phyloP scores from a whole-genome alignment of 2,329 filamentous ascomycete species.

The Pseudovirgaria hyperparasitica region DNA sequence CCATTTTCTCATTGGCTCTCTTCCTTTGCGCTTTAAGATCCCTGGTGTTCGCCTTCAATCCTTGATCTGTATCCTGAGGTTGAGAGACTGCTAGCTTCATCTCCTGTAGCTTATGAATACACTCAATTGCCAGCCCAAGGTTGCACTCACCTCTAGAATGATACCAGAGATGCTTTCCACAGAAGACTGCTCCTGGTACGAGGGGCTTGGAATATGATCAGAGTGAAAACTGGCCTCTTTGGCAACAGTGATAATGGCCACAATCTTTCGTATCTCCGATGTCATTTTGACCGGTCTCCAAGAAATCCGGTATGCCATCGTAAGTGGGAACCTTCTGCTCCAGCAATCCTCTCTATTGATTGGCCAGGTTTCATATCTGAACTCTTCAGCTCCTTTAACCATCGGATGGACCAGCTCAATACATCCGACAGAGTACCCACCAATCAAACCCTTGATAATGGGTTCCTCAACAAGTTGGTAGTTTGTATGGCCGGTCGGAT shows the following conservation, averaged over 20 bases:
- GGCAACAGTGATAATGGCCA: slow-evolving; percentile 1
- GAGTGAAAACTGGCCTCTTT: not conserved
- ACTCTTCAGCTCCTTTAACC: slow-evolving; percentile 1
- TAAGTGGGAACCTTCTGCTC: slow-evolving; percentile 1
- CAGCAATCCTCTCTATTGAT: not conserved
- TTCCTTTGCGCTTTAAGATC: not conserved
- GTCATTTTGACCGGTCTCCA: slow-evolving; percentile 1
- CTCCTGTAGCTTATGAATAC: slow-evolving; percentile 1
- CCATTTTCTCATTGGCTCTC: not conserved
- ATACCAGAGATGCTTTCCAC: not conserved
- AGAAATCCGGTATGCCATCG: not conserved
- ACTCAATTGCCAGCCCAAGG: too few species aligned
- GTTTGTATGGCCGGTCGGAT: slow-evolving; percentile 1
- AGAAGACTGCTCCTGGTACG: too few species aligned
- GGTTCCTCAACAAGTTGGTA: slow-evolving; percentile 1
- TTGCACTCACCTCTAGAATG: too few species aligned
- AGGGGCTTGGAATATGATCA: not conserved
- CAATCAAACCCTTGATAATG: slow-evolving; percentile 1
- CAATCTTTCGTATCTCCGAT: not conserved
- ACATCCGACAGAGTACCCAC: slow-evolving; percentile 1
- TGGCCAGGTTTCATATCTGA: slow-evolving; percentile 1
- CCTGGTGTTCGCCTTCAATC: not conserved
- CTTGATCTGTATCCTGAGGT: not conserved
- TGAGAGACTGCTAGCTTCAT: slow-evolving; percentile 1
- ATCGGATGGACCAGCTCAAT: slow-evolving; percentile 1